Conservation (phyloP, 164 flowering plant species). For the Santalum album region DNA sequence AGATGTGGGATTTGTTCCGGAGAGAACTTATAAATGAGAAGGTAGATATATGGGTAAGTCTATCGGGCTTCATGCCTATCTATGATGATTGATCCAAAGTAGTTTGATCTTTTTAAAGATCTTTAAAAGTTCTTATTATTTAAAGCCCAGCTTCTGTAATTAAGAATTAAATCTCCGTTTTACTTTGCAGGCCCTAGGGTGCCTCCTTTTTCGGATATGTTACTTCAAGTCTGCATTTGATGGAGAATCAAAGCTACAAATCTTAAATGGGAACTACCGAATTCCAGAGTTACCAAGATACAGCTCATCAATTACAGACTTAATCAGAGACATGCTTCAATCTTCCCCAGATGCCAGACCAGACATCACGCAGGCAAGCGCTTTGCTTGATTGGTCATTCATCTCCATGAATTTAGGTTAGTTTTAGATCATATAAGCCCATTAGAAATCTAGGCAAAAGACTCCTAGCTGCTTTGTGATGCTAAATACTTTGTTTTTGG, state of each 20-base stretch:
- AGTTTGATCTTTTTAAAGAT: neutral
- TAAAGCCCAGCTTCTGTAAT: neutral
- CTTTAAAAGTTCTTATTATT: neutral
- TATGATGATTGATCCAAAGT: neutral
- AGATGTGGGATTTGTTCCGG: conserved; percentile 98
- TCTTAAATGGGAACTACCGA: conserved; percentile 93
- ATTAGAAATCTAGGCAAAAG: conserved; percentile 26
- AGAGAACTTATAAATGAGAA: conserved; percentile 89
- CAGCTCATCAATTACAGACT: conserved; percentile 49
- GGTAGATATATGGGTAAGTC: conserved; percentile 98
- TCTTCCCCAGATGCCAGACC: conserved; percentile 88
- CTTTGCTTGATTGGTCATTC: conserved; percentile 97
- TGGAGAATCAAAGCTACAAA: conserved; percentile 96
- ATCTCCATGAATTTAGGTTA: conserved; percentile 93
- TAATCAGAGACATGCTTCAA: conserved; percentile 88
- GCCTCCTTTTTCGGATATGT: conserved; percentile 87
- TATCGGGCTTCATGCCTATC: neutral
- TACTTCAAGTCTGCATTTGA: conserved; percentile 95
- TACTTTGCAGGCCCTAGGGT: conserved; percentile 81
- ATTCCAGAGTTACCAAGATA: conserved; percentile 87
- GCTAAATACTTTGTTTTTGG: conserved; percentile 12
- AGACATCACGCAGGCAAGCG: conserved; percentile 99
- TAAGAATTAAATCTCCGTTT: conserved; percentile 3
- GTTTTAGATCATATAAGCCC: conserved; percentile 62
- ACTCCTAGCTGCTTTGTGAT: conserved; percentile 25